A percentile compares a stretch with the other conserved stretches of the same genome.
phyloP scores from a whole-genome alignment of 73 alveolate genomes.

The Diophrys appendiculata region DNA sequence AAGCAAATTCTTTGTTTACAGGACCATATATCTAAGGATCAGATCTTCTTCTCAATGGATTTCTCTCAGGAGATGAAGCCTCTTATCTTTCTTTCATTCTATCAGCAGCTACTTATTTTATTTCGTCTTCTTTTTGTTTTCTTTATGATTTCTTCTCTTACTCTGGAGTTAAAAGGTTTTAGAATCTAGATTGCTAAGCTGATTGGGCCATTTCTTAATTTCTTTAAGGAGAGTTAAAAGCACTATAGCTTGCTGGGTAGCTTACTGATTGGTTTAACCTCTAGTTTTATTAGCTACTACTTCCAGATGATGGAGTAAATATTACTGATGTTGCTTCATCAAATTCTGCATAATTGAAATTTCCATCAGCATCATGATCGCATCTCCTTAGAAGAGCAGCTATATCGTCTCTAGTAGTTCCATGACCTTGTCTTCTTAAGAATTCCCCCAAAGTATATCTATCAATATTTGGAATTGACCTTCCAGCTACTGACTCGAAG shows the following conservation, averaged over 20 bases:
- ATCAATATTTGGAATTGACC: not conserved
- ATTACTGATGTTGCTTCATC: not conserved
- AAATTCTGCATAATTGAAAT: not conserved
- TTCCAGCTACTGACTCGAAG: not conserved
- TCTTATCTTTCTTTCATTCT: not conserved
- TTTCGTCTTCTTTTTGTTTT: not conserved
- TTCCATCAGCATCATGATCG: conserved; percentile 1
- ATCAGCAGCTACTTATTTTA: not conserved
- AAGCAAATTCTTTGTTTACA: too few relatives aligned
- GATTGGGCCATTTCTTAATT: not conserved
- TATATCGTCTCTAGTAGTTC: not conserved
- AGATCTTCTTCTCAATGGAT: not conserved
- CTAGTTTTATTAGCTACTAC: not conserved
- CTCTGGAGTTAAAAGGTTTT: not conserved
- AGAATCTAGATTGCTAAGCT: not conserved
- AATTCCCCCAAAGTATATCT: not conserved
- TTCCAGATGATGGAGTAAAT: not conserved
- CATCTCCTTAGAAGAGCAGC: not conserved
- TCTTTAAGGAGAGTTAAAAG: not conserved
- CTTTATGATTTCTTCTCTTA: not conserved
- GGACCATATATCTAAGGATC: too few relatives aligned
- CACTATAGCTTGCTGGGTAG: not conserved
- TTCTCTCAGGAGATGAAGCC: not conserved
- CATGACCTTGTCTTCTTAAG: not conserved
- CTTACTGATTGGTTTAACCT: not conserved